phyloP scores from a whole-genome alignment of 2,329 filamentous ascomycete species.

The Leptographium lundbergii region DNA sequence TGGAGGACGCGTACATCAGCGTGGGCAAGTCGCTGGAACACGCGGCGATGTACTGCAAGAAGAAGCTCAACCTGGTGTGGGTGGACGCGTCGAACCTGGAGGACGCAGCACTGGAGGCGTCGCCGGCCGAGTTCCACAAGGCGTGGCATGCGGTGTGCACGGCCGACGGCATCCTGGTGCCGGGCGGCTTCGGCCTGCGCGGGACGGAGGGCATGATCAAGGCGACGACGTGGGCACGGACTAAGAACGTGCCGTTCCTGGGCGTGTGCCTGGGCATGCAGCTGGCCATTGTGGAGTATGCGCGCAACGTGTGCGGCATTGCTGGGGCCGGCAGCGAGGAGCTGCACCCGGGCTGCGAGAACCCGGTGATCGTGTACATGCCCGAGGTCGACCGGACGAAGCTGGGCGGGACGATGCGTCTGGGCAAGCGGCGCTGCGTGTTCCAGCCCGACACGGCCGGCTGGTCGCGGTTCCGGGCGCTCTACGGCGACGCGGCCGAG shows the following conservation, averaged over 20 bases:
- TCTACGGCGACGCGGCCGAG: constrained; percentile 45
- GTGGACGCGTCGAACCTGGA: constrained; percentile 82
- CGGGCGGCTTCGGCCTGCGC: constrained; percentile 68
- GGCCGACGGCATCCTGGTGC: constrained; percentile 54
- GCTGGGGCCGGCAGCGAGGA: constrained; percentile 43
- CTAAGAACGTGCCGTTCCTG: constrained; percentile 68
- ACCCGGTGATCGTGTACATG: constrained; percentile 80
- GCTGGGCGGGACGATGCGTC: constrained; percentile 68
- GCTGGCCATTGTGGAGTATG: constrained; percentile 80
- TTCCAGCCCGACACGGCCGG: constrained; percentile 56
- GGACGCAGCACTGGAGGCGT: constrained; percentile 40
- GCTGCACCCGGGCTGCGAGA: constrained; percentile 39
- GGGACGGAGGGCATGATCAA: constrained; percentile 86
- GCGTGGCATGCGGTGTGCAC: constrained; percentile 73
- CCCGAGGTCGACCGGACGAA: constrained; percentile 54
- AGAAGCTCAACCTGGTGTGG: constrained; percentile 69
- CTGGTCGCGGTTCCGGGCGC: constrained; percentile 55
- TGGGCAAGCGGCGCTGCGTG: constrained; percentile 55
- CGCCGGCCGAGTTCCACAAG: constrained; percentile 67
- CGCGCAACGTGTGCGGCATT: constrained; percentile 61
- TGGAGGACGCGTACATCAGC: constrained; percentile 71
- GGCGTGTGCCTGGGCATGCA: constrained; percentile 92
- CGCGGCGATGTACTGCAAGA: constrained; percentile 71
- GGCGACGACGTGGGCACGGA: constrained; percentile 76
- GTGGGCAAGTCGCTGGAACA: constrained; percentile 82